These are phyloP conservation scores for Pigoraptor vietnamica DNA, from an alignment of 78 protist genomes.

Conservation along the genomic window DNA sequence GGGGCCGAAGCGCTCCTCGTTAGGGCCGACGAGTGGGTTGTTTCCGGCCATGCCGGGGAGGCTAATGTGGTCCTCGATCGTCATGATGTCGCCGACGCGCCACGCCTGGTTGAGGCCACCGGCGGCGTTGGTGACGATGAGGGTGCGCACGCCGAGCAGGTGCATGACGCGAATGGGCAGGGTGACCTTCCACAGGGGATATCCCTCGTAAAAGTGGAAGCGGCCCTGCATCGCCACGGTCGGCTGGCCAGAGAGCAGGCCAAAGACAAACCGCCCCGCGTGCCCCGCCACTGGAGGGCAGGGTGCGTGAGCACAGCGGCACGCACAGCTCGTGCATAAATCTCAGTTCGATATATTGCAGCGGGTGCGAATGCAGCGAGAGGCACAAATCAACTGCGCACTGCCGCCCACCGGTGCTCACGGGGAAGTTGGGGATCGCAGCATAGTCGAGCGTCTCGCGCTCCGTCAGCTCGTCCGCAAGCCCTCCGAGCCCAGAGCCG, in stretches of 20 bases:
- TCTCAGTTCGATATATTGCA: no score
- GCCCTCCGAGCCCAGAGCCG: constrained; percentile 40
- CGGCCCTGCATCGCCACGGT: constrained; percentile 31
- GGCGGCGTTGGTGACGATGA: constrained; percentile 38
- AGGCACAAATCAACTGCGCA: not conserved
- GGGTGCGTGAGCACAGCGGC: not conserved
- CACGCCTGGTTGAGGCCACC: constrained; percentile 13
- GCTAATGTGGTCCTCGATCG: constrained; percentile 36
- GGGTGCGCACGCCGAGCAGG: constrained; percentile 9
- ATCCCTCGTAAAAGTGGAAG: constrained; percentile 45
- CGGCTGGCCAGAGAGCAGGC: constrained; percentile 9
- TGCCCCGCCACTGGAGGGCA: constrained; percentile 21
- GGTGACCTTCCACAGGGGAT: not conserved
- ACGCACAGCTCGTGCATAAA: no score
- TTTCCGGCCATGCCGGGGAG: constrained; percentile 14
- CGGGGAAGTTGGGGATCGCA: constrained; percentile 39
- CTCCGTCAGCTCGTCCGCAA: constrained; percentile 16
- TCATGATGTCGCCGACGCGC: constrained; percentile 30
- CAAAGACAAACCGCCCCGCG: constrained; percentile 18
- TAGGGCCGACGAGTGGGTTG: constrained; percentile 29
- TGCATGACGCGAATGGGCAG: constrained; percentile 5
- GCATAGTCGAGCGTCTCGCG: not conserved
- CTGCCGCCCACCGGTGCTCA: not conserved
- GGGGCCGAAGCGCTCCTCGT: constrained; percentile 11
- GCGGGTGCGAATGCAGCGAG: no score